phyloP scores from a whole-genome alignment of 352 stramenopile species.

The Pythium phragmitis region DNA sequence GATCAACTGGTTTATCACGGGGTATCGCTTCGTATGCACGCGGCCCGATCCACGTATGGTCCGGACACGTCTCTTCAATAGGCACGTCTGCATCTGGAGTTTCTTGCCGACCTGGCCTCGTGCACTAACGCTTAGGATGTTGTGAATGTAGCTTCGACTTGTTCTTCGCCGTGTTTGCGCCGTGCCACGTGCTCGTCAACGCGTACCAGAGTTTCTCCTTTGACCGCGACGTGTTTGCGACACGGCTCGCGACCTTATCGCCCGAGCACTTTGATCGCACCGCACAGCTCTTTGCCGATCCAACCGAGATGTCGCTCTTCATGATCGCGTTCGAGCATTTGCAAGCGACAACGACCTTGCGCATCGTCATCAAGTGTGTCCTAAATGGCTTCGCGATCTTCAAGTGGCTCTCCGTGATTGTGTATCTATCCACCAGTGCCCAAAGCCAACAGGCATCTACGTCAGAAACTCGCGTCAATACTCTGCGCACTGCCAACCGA shows the following conservation, averaged over 20 bases:
- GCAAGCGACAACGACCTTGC: slow-evolving; percentile 4
- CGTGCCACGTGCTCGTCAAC: slow-evolving; percentile 39
- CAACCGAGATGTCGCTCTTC: slow-evolving; percentile 38
- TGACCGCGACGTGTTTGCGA: slow-evolving; percentile 36
- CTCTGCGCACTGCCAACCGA: not conserved
- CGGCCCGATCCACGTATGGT: slow-evolving; percentile 8
- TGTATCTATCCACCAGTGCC: no score
- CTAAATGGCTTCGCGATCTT: slow-evolving; percentile 29
- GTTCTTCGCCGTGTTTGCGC: slow-evolving; percentile 64
- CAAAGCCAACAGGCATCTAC: no score
- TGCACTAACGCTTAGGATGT: not conserved
- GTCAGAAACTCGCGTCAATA: not conserved
- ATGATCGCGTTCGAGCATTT: slow-evolving; percentile 46
- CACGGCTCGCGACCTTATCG: slow-evolving; percentile 30
- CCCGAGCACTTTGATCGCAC: slow-evolving; percentile 35
- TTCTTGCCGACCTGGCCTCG: not conserved
- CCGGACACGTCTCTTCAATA: slow-evolving; percentile 15
- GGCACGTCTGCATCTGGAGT: not conserved
- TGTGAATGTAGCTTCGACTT: slow-evolving; percentile 39
- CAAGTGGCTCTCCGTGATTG: not conserved
- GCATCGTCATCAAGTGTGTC: slow-evolving; percentile 31
- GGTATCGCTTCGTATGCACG: slow-evolving; percentile 33
- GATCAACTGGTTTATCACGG: slow-evolving; percentile 47
- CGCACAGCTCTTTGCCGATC: slow-evolving; percentile 46
- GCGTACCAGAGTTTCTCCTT: slow-evolving; percentile 45